Evolutionary conservation across 495 filamentous ascomycete genomes (phyloP).

Genomic region (Geoglossum glabrum): DNA sequence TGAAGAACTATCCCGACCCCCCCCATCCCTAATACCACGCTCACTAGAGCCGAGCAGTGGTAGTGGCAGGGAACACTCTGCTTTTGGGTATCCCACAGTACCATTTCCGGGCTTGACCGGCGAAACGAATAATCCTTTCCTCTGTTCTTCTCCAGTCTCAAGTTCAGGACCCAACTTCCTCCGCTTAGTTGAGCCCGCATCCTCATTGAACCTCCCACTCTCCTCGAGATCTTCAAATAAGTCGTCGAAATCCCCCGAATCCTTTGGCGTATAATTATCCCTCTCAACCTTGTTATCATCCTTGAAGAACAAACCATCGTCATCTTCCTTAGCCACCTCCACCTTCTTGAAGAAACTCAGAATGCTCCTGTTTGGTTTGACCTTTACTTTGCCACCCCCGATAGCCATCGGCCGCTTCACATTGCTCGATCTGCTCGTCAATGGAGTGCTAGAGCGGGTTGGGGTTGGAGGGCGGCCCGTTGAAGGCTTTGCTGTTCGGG

Average conservation of each 20-base stretch:
- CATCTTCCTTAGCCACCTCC: slow-evolving; percentile 18
- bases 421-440: slow-evolving; percentile 14
- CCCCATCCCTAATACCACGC: neutral
- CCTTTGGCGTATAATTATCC: slow-evolving; percentile 20
- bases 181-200: slow-evolving; percentile 22
- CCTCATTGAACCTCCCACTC: slow-evolving; percentile 31
- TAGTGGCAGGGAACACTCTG: slow-evolving; percentile 6
- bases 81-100: neutral
- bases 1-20: slow-evolving; percentile 12
- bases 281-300: neutral
- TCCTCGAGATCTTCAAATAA: slow-evolving; percentile 14
- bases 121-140: neutral
- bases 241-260: neutral
- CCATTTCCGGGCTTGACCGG: neutral
- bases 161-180: slow-evolving; percentile 16
- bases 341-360: slow-evolving; percentile 66
- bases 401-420: neutral
- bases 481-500: slow-evolving; percentile 15
- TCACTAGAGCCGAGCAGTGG: slow-evolving; percentile 9
- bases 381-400: slow-evolving; percentile 12
- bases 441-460: slow-evolving; percentile 15
- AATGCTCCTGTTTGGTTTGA: slow-evolving; percentile 50
- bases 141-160: neutral
- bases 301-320: slow-evolving; percentile 19
- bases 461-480: slow-evolving; percentile 25